Evolutionary conservation across 257 asterid species (phyloP).

Genomic region (Solanum medicagineum): DNA sequence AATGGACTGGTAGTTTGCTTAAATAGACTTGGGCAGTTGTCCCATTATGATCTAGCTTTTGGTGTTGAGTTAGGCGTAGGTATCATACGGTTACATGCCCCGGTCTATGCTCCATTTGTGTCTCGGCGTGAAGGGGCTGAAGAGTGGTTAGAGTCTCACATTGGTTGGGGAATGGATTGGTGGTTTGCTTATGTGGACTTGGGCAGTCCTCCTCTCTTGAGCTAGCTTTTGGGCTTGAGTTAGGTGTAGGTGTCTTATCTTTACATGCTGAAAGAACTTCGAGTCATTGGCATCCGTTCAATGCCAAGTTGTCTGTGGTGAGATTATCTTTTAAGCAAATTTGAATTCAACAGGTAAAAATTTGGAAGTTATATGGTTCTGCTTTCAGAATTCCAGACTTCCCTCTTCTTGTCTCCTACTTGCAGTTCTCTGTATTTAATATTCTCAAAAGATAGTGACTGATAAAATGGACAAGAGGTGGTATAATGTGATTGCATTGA

Average conservation of each 20-base stretch:
- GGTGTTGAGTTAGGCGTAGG: neutral
- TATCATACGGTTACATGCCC: neutral
- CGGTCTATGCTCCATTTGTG: neutral
- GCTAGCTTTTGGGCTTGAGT: neutral
- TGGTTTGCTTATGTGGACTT: neutral
- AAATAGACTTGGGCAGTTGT: neutral
- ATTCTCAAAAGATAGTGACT: neutral
- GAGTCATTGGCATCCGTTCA: neutral
- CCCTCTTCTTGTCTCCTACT: neutral
- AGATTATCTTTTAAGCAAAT: neutral
- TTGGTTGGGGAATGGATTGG: neutral
- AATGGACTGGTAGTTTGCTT: neutral
- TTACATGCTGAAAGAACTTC: neutral
- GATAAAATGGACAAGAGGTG: neutral
- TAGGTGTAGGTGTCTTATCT: neutral
- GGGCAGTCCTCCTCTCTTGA: neutral
- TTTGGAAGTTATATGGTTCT: neutral
- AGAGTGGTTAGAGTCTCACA: neutral
- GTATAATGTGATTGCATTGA: neutral
- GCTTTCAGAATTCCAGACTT: neutral
- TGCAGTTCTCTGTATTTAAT: neutral
- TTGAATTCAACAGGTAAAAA: neutral
- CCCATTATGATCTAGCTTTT: neutral
- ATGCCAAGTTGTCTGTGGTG: neutral
- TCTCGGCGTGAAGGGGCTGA: neutral